Percentiles rank a stretch among this genome's conserved stretches.
These are phyloP conservation scores for Pelargonium nanum DNA, from an alignment of 345 rosid species.

Conservation along the genomic window DNA sequence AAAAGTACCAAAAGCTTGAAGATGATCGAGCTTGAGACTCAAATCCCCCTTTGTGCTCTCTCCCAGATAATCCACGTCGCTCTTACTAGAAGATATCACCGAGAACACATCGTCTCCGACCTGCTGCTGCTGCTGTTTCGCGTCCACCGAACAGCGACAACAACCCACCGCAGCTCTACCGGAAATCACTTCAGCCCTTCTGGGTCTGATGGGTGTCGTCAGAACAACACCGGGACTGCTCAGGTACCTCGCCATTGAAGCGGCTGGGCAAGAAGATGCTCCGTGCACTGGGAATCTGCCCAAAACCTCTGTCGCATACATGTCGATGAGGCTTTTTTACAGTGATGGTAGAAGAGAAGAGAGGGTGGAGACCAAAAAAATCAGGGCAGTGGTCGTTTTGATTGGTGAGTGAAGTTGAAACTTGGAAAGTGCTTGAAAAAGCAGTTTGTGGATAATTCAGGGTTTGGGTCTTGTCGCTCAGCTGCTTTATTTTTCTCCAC, in stretches of 20 bases:
- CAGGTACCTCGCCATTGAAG: constrained; percentile 12
- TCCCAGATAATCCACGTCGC: constrained; percentile 82
- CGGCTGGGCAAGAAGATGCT: constrained; percentile 2
- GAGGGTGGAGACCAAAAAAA: background rate
- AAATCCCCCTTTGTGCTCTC: constrained; percentile 93
- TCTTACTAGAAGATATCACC: constrained; percentile 49
- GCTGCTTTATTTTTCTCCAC: background rate
- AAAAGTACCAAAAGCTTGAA: constrained; percentile 40
- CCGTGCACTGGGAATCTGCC: constrained; percentile 5
- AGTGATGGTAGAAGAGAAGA: background rate
- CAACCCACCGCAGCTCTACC: constrained; percentile 1
- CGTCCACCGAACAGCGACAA: constrained; percentile 20
- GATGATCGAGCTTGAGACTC: constrained; percentile 61
- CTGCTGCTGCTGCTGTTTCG: constrained; percentile 15
- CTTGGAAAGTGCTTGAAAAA: background rate
- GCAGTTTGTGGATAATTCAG: background rate
- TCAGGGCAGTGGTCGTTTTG: background rate
- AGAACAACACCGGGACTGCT: background rate
- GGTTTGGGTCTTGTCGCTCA: background rate
- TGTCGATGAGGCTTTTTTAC: too few relatives aligned
- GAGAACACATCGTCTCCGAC: constrained; percentile 51
- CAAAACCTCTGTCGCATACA: constrained; percentile 7
- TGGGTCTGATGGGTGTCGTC: background rate
- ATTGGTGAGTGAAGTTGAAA: background rate
- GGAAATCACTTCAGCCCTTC: background rate